phyloP scores from a whole-genome alignment of 805 yeast genomes.

The Barnettozyma pratensis region DNA sequence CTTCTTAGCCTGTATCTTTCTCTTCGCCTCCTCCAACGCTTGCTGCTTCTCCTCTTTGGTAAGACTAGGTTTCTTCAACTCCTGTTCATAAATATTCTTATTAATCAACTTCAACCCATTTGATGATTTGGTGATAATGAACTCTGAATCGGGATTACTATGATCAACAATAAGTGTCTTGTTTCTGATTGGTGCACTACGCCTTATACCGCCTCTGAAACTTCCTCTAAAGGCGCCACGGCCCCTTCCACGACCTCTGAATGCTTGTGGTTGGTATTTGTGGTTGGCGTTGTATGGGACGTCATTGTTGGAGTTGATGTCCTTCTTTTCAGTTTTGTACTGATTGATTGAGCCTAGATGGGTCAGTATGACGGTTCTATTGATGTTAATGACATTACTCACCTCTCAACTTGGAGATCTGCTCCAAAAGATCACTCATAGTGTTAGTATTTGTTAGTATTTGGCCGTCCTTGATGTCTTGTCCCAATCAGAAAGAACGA shows the following conservation, averaged over 20 bases:
- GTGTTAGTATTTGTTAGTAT: not conserved
- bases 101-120: slow-evolving; percentile 37
- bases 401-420: slow-evolving; percentile 20
- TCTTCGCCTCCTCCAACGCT: slow-evolving; percentile 18
- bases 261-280: not conserved
- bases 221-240: slow-evolving; percentile 4
- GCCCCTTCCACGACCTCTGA: slow-evolving; percentile 14
- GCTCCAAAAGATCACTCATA: slow-evolving; percentile 11
- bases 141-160: slow-evolving; percentile 18
- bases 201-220: slow-evolving; percentile 11
- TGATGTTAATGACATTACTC: not conserved
- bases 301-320: slow-evolving; percentile 5
- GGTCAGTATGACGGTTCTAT: not conserved
- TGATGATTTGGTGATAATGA: slow-evolving; percentile 29
- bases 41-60: slow-evolving; percentile 21
- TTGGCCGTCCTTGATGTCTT: not conserved
- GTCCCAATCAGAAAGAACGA: too few species aligned
- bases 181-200: slow-evolving; percentile 14
- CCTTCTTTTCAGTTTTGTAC: slow-evolving; percentile 10
- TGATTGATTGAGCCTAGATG: slow-evolving; percentile 16
- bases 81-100: slow-evolving; percentile 31
- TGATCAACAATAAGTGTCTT: slow-evolving; percentile 29
- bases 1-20: slow-evolving; percentile 13
- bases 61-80: slow-evolving; percentile 20
- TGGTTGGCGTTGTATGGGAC: slow-evolving; percentile 6